Conservation (phyloP, 2,329 filamentous ascomycete genomes). For the Polychaeton citri region DNA sequence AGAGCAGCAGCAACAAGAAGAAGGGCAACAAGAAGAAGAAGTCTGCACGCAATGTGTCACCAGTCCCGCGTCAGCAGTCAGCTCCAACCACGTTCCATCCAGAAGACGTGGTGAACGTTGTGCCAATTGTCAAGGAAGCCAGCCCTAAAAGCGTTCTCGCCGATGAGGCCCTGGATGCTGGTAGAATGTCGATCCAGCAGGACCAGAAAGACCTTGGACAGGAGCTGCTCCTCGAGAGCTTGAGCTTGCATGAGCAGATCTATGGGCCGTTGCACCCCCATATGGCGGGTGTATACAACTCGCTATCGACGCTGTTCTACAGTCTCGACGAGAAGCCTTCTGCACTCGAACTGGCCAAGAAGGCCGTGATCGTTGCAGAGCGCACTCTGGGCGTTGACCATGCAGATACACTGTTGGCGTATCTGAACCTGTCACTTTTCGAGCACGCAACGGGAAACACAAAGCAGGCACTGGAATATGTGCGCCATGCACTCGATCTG, state of each 20-base stretch:
- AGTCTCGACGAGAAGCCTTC: conserved; percentile 96
- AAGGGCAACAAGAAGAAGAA: conserved; percentile 46
- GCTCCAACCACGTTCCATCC: conserved; percentile 53
- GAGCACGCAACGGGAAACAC: conserved; percentile 88
- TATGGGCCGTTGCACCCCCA: conserved; percentile 96
- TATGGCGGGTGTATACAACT: conserved; percentile 89
- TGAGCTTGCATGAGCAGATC: conserved; percentile 95
- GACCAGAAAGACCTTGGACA: conserved; percentile 92
- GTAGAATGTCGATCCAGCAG: conserved; percentile 89
- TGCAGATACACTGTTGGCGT: conserved; percentile 84
- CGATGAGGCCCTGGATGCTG: conserved; percentile 90
- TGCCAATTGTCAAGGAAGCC: conserved; percentile 92
- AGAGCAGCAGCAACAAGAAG: conserved; percentile 27
- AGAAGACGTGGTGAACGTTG: conserved; percentile 81
- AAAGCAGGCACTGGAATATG: conserved; percentile 71
- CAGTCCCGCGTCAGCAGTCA: conserved; percentile 25
- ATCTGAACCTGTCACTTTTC: conserved; percentile 89
- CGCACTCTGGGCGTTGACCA: conserved; percentile 88
- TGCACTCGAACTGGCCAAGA: conserved; percentile 86
- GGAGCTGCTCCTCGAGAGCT: conserved; percentile 86
- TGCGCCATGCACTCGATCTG: conserved; percentile 82
- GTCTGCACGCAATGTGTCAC: conserved; percentile 29
- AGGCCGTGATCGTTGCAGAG: conserved; percentile 92
- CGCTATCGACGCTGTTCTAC: conserved; percentile 89
- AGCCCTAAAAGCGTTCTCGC: conserved; percentile 80